Evolutionary conservation across 1,284 basidiomycete genomes (phyloP).

Genomic region (Fomitopsis palustris): DNA sequence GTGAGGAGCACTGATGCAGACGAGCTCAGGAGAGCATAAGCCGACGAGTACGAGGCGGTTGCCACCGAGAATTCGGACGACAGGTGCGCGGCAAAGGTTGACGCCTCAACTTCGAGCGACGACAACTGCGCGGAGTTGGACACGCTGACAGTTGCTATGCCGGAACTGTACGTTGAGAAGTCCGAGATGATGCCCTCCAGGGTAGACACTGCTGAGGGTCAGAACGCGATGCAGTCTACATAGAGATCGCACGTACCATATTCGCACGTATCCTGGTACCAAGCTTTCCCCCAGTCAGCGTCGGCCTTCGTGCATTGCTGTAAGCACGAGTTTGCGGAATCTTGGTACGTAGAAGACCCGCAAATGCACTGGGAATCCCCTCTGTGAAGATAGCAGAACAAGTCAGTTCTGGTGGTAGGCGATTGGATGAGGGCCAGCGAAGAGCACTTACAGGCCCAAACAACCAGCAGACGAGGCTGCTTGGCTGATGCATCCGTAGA

Average conservation of each 20-base stretch:
- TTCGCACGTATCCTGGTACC: background rate
- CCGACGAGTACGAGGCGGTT: background rate
- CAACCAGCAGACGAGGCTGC: background rate
- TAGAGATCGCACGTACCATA: background rate
- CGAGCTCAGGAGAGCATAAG: background rate
- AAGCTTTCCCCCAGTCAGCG: background rate
- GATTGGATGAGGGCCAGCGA: background rate
- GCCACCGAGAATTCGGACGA: background rate
- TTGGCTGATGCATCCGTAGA: background rate
- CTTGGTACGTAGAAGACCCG: background rate
- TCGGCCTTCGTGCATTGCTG: background rate
- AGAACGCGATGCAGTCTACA: background rate
- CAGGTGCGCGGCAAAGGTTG: background rate
- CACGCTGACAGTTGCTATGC: background rate
- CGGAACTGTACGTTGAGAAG: background rate
- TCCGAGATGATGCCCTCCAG: background rate
- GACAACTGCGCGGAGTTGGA: background rate
- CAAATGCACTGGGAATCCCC: background rate
- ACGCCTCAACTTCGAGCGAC: background rate
- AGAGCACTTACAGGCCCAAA: background rate
- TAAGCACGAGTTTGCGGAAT: background rate
- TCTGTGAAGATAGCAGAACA: background rate
- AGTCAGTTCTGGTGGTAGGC: background rate
- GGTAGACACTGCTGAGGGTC: background rate
- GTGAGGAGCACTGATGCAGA: background rate